These are phyloP conservation scores for Gloeophyllum trabeum DNA, from an alignment of 768 basidiomycete genomes.

Conservation along the genomic window DNA sequence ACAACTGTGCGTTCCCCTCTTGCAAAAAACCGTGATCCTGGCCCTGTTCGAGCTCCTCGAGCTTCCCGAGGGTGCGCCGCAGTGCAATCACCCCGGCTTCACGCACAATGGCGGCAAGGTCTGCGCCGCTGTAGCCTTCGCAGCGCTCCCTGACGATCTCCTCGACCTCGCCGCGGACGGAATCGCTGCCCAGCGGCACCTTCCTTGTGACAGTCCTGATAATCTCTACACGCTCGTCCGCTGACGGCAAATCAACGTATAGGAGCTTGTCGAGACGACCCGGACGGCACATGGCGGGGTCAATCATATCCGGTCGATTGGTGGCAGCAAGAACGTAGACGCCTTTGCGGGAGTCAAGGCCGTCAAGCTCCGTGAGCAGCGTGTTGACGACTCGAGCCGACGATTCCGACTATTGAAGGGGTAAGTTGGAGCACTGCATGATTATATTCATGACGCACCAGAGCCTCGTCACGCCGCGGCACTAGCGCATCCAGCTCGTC, in stretches of 20 bases:
- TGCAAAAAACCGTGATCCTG: conserved; percentile 12
- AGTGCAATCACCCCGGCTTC: conserved; percentile 88
- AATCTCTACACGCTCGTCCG: conserved; percentile 75
- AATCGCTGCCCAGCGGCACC: conserved; percentile 45
- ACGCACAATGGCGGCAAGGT: conserved; percentile 77
- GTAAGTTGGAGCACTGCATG: neutral
- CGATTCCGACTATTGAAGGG: conserved; percentile 62
- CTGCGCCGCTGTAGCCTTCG: conserved; percentile 89
- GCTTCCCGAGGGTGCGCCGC: conserved; percentile 50
- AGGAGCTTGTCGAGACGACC: conserved; percentile 89
- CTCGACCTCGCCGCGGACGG: conserved; percentile 19
- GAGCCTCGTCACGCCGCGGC: conserved; percentile 77
- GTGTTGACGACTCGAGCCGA: conserved; percentile 92
- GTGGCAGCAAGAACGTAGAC: conserved; percentile 95
- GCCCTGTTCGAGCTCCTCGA: conserved; percentile 44
- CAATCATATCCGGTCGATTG: conserved; percentile 94
- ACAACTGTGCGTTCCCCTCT: conserved; percentile 19
- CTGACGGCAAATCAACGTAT: conserved; percentile 79
- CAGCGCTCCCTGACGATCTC: conserved; percentile 48
- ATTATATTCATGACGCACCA: conserved; percentile 64
- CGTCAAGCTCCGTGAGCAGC: conserved; percentile 87
- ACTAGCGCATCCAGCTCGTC: conserved; percentile 92
- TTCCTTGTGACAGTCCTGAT: conserved; percentile 61
- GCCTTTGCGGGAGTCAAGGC: conserved; percentile 73
- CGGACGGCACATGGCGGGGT: conserved; percentile 96